Percentiles rank a stretch among this genome's conserved stretches.
Evolutionary conservation across 306 rosid species (phyloP).

Genomic region (Dalbergia cochinchinensis): DNA sequence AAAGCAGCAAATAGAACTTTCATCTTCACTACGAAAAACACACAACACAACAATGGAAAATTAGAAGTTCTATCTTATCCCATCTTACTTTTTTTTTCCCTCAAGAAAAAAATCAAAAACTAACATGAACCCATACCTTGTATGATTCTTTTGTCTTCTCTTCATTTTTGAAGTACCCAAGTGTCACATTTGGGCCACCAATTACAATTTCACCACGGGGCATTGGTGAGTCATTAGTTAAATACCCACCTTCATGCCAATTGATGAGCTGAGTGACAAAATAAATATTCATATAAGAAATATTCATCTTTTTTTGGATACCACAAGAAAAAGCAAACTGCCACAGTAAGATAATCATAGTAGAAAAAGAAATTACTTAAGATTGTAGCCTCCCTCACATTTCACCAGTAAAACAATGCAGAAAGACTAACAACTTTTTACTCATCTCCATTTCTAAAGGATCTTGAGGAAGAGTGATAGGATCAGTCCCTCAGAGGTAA

Average conservation of each 20-base stretch:
- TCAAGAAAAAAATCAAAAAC: constrained; percentile 9
- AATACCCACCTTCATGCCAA: constrained; percentile 94
- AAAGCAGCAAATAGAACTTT: background rate
- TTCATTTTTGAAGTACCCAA: constrained; percentile 90
- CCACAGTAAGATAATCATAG: background rate
- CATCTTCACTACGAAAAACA: constrained; percentile 21
- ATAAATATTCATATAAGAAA: constrained; percentile 36
- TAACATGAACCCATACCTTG: constrained; percentile 58
- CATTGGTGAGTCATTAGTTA: constrained; percentile 68
- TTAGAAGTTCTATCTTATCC: background rate
- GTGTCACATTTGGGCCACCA: constrained; percentile 93
- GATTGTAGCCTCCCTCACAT: constrained; percentile 8
- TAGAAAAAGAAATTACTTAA: background rate
- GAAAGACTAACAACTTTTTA: background rate
- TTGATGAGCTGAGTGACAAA: constrained; percentile 64
- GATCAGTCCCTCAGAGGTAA: too few species aligned
- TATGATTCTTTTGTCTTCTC: constrained; percentile 85
- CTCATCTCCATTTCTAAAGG: background rate
- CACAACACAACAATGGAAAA: constrained; percentile 5
- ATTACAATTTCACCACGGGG: constrained; percentile 92
- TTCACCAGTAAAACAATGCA: constrained; percentile 1
- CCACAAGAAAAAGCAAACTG: background rate
- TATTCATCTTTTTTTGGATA: background rate
- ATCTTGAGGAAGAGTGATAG: background rate
- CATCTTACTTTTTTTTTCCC: background rate